phyloP scores from a whole-genome alignment of 352 stramenopile genomes.

The Phytophthora fragariae region DNA sequence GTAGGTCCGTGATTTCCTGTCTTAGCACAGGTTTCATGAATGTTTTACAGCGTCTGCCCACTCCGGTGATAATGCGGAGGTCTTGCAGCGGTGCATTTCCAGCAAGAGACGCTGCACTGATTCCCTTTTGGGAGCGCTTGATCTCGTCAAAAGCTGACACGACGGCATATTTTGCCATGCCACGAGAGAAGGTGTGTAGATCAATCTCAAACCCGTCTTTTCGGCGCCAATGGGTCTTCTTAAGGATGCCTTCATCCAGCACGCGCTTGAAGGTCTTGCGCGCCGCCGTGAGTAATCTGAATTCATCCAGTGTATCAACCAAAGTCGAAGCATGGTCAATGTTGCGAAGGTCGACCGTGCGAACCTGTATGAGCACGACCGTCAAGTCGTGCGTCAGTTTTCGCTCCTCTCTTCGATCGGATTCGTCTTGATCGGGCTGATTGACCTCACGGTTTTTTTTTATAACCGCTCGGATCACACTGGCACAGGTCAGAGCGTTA shows the following conservation, averaged over 20 bases:
- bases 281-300: slow-evolving; percentile 54
- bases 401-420: slow-evolving; percentile 7
- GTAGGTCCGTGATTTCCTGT: slow-evolving; percentile 58
- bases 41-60: slow-evolving; percentile 65
- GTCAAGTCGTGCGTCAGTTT: slow-evolving; percentile 52
- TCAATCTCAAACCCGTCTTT: slow-evolving; percentile 75
- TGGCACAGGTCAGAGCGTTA: slow-evolving; percentile 60
- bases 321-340: slow-evolving; percentile 64
- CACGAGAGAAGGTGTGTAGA: slow-evolving; percentile 72
- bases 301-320: slow-evolving; percentile 67
- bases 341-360: slow-evolving; percentile 45
- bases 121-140: slow-evolving; percentile 35
- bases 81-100: slow-evolving; percentile 43
- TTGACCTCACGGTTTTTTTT: slow-evolving; percentile 40
- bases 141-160: slow-evolving; percentile 69
- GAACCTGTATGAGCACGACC: slow-evolving; percentile 59
- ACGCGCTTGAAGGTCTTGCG: slow-evolving; percentile 59
- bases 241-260: slow-evolving; percentile 50
- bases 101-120: slow-evolving; percentile 35
- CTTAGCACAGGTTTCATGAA: slow-evolving; percentile 70
- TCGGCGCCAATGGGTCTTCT: slow-evolving; percentile 55
- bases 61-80: slow-evolving; percentile 77
- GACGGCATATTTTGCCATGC: slow-evolving; percentile 75
- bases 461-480: slow-evolving; percentile 52
- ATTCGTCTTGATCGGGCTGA: slow-evolving; percentile 12